These are phyloP conservation scores for Apiosordaria backusii DNA, from an alignment of 495 filamentous ascomycete genomes.

Conservation along the genomic window DNA sequence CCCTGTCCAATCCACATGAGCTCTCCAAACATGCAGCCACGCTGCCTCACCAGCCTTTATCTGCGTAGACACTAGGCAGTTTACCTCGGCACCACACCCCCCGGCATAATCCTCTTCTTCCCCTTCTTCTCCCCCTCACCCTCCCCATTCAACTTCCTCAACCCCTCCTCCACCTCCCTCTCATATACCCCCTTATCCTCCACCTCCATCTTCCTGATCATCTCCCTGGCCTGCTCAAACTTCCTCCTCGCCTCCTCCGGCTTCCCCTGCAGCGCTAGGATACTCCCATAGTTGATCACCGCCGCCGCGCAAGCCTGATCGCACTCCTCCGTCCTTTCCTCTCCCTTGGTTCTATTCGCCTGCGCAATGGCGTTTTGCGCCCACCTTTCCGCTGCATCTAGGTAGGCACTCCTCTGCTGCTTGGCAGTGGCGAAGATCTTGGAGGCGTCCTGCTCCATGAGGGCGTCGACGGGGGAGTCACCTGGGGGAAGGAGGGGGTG, in stretches of 20 bases:
- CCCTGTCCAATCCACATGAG: no score
- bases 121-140: conserved; percentile 25
- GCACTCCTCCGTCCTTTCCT: conserved; percentile 71
- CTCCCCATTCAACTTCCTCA: conserved; percentile 41
- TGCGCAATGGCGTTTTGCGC: conserved; percentile 68
- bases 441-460: conserved; percentile 23
- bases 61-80: no score
- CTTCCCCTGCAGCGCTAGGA: conserved; percentile 68
- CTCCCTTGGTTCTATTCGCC: conserved; percentile 42
- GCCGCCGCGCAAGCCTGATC: conserved; percentile 80
- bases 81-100: not conserved
- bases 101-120: not conserved
- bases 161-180: conserved; percentile 53
- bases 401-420: conserved; percentile 48
- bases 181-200: conserved; percentile 50
- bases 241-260: conserved; percentile 57
- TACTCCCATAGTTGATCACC: conserved; percentile 80
- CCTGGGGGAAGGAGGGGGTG: conserved; percentile 44
- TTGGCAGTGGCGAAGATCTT: conserved; percentile 28
- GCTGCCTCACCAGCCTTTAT: no score
- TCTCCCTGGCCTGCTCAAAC: conserved; percentile 60
- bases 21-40: no score
- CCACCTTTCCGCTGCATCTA: conserved; percentile 67
- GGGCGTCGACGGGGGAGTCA: conserved; percentile 36
- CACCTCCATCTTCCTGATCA: conserved; percentile 62